Percentiles rank a stretch among this genome's conserved stretches.
Evolutionary conservation across 2,329 filamentous ascomycete genomes (phyloP).

Genomic region (Colletotrichum falcatum): DNA sequence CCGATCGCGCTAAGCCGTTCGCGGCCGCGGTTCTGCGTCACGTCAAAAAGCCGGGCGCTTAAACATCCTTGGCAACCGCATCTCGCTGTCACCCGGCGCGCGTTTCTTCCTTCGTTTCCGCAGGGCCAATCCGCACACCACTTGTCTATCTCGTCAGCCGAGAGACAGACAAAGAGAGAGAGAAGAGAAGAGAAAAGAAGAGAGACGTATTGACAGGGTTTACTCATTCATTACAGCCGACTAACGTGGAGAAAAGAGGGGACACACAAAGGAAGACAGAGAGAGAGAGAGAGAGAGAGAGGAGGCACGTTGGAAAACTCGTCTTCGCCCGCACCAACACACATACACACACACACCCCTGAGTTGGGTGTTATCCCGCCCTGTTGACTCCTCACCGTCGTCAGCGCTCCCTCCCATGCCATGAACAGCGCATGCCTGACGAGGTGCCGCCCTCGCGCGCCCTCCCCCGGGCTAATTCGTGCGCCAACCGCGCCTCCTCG

Average conservation of each 20-base stretch:
- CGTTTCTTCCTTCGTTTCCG: slow-evolving; percentile 35
- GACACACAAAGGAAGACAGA: not conserved
- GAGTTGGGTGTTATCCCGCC: not conserved
- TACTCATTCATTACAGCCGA: not conserved
- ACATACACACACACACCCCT: not conserved
- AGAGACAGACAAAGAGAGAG: not conserved
- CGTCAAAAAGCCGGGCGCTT: slow-evolving; percentile 41
- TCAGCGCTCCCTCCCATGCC: slow-evolving; percentile 22
- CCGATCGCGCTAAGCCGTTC: slow-evolving; percentile 33
- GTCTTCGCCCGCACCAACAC: not conserved
- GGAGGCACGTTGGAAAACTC: not conserved
- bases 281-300: not conserved
- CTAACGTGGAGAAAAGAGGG: not conserved
- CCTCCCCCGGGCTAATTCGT: slow-evolving; percentile 4
- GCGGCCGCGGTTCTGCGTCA: slow-evolving; percentile 25
- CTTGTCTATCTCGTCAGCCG: too few relatives aligned
- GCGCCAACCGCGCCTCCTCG: slow-evolving; percentile 39
- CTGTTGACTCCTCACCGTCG: not conserved
- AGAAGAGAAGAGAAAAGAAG: not conserved
- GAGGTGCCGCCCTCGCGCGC: slow-evolving; percentile 32
- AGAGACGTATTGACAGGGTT: not conserved
- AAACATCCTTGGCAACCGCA: slow-evolving; percentile 34
- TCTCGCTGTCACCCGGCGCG: slow-evolving; percentile 2
- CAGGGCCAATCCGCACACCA: not conserved
- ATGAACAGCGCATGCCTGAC: slow-evolving; percentile 37